Percentiles rank a stretch among this genome's conserved stretches.
Conservation (phyloP, 768 basidiomycete genomes). For the Lenzites betulinus region DNA sequence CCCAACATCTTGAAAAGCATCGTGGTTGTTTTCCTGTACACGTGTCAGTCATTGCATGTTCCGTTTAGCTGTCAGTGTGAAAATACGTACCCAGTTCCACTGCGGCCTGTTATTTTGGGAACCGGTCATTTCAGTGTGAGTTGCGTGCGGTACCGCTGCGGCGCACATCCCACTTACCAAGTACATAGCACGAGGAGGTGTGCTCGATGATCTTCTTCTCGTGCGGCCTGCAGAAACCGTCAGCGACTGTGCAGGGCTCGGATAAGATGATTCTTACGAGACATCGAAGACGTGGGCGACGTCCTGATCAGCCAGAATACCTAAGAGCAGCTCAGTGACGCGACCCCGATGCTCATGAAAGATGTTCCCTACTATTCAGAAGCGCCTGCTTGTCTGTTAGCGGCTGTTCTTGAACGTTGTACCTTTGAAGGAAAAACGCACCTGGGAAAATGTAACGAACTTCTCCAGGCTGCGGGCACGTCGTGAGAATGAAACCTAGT, state of each 20-base stretch:
- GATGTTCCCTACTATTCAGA: conserved; percentile 32
- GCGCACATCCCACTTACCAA: conserved; percentile 33
- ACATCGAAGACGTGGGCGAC: conserved; percentile 35
- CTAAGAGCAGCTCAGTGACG: conserved; percentile 28
- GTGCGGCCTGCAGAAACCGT: conserved; percentile 34
- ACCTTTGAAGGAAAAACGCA: neutral
- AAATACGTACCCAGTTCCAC: neutral
- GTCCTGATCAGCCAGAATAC: conserved; percentile 54
- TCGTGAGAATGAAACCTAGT: conserved; percentile 29
- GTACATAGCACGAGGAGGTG: conserved; percentile 59
- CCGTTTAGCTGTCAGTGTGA: no score
- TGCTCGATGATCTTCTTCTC: conserved; percentile 64
- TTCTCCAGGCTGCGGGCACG: conserved; percentile 28
- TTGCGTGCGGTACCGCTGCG: no score
- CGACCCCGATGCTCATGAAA: no score
- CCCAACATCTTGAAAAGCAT: conserved; percentile 78
- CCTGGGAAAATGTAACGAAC: conserved; percentile 34
- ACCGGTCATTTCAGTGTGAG: no score
- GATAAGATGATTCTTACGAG: conserved; percentile 28
- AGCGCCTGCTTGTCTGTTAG: neutral
- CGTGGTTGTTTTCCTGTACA: conserved; percentile 67
- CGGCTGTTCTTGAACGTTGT: neutral
- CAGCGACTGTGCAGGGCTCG: neutral
- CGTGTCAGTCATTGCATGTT: neutral
- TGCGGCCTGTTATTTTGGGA: conserved; percentile 3